Evolutionary conservation across 208 protist species (phyloP), one percentile per base, ranked within the genome.

Genomic region (Trypanosoma melophagium): DNA sequence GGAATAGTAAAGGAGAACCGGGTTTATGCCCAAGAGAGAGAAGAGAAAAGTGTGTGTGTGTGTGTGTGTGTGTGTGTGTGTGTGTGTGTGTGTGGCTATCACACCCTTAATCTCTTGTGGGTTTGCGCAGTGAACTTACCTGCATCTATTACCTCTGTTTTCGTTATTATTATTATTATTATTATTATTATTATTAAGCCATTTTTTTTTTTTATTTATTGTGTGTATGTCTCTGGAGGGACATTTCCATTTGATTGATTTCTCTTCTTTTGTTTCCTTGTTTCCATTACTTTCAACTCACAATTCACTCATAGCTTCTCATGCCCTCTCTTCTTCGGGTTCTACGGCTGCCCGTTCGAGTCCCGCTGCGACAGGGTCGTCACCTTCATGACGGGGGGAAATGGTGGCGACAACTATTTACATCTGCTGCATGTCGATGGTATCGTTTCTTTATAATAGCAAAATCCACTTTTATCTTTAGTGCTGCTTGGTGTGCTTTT

Each of bases 401-500:
- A 38, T 47, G 51, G 40, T 42, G 52, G 59, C 42, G 47, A 21
- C 42, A 2, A 21, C 28, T 4, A 41, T 24, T 28, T 68, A 5
- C 66, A 42, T 62, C 4, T 42, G 21, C 25, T 81, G 16, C 22
- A 25, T 38, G 19, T 52, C 41, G n/a, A 16, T 56, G 14, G 28
- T 28, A 40, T 44, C 16, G 3, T 35, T 21, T 17, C 12, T 25
- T 47, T 42, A 22, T 31, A 38, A 25, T 51, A 22, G 16, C 58
- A 42, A 56, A 57, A 47, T 2, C 49, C 19, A 25, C 38, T 16
- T 35, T 66, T 4, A 44, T 7, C 2, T 58, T 74, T 54, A n/a
- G 60, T 55, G 63, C 49, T 24, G 63, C 45, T 16, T 69, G 69
- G 12, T 50, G 54, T 12, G 60, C 66, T 25, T 44, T 47, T n/a